Conservation (phyloP, 495 filamentous ascomycete species). For the Hypoxylon cercidicola region DNA sequence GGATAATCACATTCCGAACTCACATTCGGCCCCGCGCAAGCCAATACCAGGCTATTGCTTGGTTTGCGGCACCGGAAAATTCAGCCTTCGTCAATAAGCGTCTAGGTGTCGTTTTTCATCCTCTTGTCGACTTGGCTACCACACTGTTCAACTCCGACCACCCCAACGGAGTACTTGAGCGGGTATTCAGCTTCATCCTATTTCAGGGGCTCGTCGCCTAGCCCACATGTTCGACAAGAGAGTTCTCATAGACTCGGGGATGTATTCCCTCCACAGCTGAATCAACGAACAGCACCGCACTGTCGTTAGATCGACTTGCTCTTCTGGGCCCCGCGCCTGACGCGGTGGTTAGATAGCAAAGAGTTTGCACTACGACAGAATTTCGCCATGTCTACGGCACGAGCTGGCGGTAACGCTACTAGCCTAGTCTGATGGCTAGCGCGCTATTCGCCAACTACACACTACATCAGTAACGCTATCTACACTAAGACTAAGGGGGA, state of each 20-base stretch:
- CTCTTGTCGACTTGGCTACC: conserved; percentile 15
- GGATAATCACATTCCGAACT: conserved; percentile 8
- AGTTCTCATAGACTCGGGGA: conserved; percentile 41
- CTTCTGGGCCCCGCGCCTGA: conserved; percentile 43
- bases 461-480: conserved; percentile 14
- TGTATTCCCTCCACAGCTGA: conserved; percentile 38
- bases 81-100: not conserved
- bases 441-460: conserved; percentile 17
- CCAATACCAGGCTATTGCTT: conserved; percentile 13
- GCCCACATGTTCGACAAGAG: conserved; percentile 43
- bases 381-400: conserved; percentile 43
- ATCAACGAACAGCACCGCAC: conserved; percentile 42
- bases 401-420: conserved; percentile 39
- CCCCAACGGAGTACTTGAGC: conserved; percentile 8
- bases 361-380: conserved; percentile 44
- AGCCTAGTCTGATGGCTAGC: conserved; percentile 13
- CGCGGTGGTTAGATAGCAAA: conserved; percentile 46
- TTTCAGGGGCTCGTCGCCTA: conserved; percentile 40
- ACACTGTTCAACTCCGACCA: conserved; percentile 17
- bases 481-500: conserved; percentile 24
- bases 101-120: not conserved
- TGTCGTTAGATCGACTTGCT: conserved; percentile 48
- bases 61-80: not conserved
- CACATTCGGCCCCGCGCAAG: conserved; percentile 15
- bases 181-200: conserved; percentile 19